Conservation (phyloP, 2,329 filamentous ascomycete species). For the Pseudophaeomoniella oleicola region DNA sequence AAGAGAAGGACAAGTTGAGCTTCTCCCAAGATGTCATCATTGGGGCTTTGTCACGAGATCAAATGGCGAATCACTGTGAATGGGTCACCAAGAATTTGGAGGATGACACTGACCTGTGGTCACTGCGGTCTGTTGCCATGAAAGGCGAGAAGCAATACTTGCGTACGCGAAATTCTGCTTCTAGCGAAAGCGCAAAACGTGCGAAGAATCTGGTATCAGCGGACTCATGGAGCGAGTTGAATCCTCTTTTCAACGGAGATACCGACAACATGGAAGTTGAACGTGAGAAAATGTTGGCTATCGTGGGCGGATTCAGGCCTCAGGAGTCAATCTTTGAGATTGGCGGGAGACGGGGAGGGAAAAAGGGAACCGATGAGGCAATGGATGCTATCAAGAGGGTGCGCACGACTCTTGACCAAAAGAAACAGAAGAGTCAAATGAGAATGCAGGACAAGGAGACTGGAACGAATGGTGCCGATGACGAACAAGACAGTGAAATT, state of each 20-base stretch:
- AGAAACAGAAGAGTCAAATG: conserved; percentile 22
- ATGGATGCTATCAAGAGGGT: conserved; percentile 33
- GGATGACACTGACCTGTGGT: conserved; percentile 59
- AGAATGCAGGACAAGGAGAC: conserved; percentile 17
- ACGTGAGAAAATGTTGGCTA: conserved; percentile 72
- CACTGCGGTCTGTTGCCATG: conserved; percentile 56
- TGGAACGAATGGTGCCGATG: conserved; percentile 20
- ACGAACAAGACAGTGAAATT: conserved; percentile 21
- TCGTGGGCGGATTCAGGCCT: conserved; percentile 77
- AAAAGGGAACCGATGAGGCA: conserved; percentile 55
- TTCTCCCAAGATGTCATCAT: conserved; percentile 75
- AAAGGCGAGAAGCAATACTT: conserved; percentile 92
- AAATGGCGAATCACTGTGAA: conserved; percentile 63
- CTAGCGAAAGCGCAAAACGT: conserved; percentile 76
- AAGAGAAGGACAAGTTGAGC: conserved; percentile 43
- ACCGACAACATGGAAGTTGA: conserved; percentile 52
- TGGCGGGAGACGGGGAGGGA: conserved; percentile 58
- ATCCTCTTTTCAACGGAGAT: conserved; percentile 65
- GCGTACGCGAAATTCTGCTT: conserved; percentile 78
- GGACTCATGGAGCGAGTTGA: conserved; percentile 57
- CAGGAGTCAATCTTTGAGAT: conserved; percentile 96
- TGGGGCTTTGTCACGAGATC: conserved; percentile 58
- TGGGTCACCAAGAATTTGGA: conserved; percentile 66
- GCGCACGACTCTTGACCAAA: conserved; percentile 25
- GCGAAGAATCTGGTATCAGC: conserved; percentile 62